These are phyloP conservation scores for Plasmodium coatneyi DNA, from an alignment of 169 alveolate genomes.

Conservation along the genomic window DNA sequence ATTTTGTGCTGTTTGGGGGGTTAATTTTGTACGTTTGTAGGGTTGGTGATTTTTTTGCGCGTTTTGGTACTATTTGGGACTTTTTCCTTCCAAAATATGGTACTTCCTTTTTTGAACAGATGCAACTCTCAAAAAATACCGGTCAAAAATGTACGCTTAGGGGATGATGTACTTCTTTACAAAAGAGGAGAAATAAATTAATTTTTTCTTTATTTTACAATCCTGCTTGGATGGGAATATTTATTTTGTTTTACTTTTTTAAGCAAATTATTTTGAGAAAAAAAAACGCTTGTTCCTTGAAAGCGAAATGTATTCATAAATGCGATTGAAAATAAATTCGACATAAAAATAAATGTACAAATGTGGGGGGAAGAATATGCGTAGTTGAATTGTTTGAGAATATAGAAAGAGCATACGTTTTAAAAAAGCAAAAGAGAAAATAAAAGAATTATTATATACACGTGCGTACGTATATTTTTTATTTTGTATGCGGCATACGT, in stretches of 20 bases:
- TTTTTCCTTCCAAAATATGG: neutral
- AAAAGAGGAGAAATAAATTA: neutral
- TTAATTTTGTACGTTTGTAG: neutral
- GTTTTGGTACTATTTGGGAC: neutral
- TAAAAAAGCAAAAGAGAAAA: neutral
- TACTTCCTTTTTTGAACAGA: neutral
- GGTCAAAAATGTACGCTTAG: neutral
- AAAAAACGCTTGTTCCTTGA: neutral
- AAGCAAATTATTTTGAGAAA: neutral
- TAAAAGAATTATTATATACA: neutral
- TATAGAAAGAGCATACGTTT: neutral
- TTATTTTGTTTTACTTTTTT: neutral
- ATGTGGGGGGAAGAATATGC: neutral
- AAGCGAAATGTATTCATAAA: neutral
- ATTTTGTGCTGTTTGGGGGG: constrained; percentile 14
- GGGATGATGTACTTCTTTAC: neutral
- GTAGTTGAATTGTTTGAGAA: neutral
- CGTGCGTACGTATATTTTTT: neutral
- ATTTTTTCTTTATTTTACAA: neutral
- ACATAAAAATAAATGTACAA: neutral
- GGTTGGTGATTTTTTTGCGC: neutral
- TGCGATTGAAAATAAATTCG: neutral
- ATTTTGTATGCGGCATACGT: neutral
- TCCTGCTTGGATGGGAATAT: neutral
- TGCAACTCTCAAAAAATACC: neutral